A percentile compares a stretch with the other conserved stretches of the same genome.
Evolutionary conservation across 2,329 filamentous ascomycete genomes (phyloP).

Genomic region (Pochonia chlamydosporia): DNA sequence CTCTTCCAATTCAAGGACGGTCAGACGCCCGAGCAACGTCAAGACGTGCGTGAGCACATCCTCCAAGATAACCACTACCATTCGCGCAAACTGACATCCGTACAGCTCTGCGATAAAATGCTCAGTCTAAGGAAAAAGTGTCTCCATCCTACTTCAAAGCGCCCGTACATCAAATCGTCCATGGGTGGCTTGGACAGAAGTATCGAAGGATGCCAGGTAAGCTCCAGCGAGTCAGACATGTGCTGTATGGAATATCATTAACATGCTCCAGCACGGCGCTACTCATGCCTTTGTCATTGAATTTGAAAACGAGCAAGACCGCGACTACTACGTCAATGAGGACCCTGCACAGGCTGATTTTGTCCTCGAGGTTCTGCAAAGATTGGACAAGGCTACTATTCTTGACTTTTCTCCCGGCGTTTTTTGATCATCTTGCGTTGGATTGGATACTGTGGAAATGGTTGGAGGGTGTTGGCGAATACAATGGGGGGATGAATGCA

Average conservation of each 20-base stretch:
- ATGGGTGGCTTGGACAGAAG: constrained; percentile 57
- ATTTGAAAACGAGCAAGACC: constrained; percentile 57
- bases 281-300: constrained; percentile 65
- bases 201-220: constrained; percentile 52
- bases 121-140: constrained; percentile 52
- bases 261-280: constrained; percentile 43
- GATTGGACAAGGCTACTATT: constrained; percentile 47
- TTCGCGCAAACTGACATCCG: background rate
- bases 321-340: constrained; percentile 59
- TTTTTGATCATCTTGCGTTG: too few species aligned
- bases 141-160: constrained; percentile 51
- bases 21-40: constrained; percentile 6
- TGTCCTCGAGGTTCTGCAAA: constrained; percentile 37
- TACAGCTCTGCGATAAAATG: constrained; percentile 16
- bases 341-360: constrained; percentile 61
- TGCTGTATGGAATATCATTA: background rate
- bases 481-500: too few species aligned
- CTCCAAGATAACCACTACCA: background rate
- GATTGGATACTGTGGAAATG: too few species aligned
- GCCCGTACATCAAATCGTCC: constrained; percentile 54
- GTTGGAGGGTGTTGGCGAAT: too few species aligned
- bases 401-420: constrained; percentile 52
- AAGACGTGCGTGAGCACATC: constrained; percentile 6
- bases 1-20: constrained; percentile 16
- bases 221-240: background rate